Conservation (phyloP, 2,329 filamentous ascomycete species). For the Curvularia eragrostidis region DNA sequence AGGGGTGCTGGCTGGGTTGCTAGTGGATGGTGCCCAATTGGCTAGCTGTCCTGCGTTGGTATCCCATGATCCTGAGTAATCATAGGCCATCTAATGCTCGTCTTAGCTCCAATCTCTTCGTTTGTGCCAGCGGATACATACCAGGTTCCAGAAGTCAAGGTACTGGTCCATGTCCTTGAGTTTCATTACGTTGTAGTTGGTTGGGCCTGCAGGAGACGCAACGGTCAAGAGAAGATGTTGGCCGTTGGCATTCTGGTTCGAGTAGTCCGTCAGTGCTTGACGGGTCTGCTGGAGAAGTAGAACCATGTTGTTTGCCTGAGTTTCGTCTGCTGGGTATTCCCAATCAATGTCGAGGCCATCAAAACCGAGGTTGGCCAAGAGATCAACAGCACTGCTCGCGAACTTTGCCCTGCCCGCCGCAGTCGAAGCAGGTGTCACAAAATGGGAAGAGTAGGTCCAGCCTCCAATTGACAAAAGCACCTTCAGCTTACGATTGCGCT, state of each 20-base stretch:
- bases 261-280: constrained; percentile 52
- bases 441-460: constrained; percentile 50
- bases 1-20: constrained; percentile 41
- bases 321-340: constrained; percentile 44
- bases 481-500: constrained; percentile 47
- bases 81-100: constrained; percentile 76
- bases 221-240: constrained; percentile 56
- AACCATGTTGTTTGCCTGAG: constrained; percentile 46
- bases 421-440: constrained; percentile 42
- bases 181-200: constrained; percentile 54
- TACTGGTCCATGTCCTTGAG: constrained; percentile 55
- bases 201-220: constrained; percentile 54
- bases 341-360: constrained; percentile 50
- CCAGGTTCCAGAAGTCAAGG: constrained; percentile 63
- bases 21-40: constrained; percentile 36
- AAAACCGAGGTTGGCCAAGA: constrained; percentile 46
- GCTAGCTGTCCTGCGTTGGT: constrained; percentile 43
- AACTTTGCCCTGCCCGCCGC: constrained; percentile 41
- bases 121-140: not conserved
- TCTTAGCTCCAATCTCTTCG: not conserved
- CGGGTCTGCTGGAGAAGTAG: constrained; percentile 40
- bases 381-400: constrained; percentile 42
- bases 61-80: constrained; percentile 62
- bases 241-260: constrained; percentile 46
- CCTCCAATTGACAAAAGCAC: constrained; percentile 49